phyloP scores from a whole-genome alignment of 345 rosid species.

The Erodium maritimum region DNA sequence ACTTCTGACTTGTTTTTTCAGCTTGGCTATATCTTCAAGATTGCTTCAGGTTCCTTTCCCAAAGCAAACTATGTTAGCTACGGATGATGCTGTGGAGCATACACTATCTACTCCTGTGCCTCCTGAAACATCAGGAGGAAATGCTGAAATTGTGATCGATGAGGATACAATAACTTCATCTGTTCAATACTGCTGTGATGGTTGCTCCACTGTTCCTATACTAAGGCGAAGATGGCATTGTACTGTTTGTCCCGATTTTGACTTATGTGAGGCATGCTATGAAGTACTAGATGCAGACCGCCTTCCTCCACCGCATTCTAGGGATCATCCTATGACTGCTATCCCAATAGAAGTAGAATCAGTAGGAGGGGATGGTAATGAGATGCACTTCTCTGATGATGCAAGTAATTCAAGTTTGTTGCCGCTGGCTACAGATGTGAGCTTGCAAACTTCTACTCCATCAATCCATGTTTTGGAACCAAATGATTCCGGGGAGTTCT shows the following conservation, averaged over 20 bases:
- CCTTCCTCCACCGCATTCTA: conserved; percentile 85
- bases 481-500: conserved; percentile 68
- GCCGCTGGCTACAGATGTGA: conserved; percentile 34
- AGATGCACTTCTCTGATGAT: conserved; percentile 74
- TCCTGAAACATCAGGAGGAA: conserved; percentile 49
- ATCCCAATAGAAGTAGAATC: conserved; percentile 90
- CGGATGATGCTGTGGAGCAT: conserved; percentile 70
- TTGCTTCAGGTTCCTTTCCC: conserved; percentile 99
- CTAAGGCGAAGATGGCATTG: conserved; percentile 97
- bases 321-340: conserved; percentile 94
- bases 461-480: conserved; percentile 93
- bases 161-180: conserved; percentile 93
- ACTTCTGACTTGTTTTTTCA: conserved; percentile 23
- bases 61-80: conserved; percentile 75
- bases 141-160: conserved; percentile 75
- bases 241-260: conserved; percentile 95
- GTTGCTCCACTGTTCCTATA: conserved; percentile 96
- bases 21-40: conserved; percentile 96
- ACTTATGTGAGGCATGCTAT: conserved; percentile 91
- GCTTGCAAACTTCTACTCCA: conserved; percentile 54
- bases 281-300: conserved; percentile 72
- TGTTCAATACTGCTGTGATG: conserved; percentile 97
- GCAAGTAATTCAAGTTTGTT: conserved; percentile 42
- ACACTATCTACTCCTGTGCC: conserved; percentile 43
- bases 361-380: conserved; percentile 70